Conservation (phyloP, 1,284 basidiomycete genomes). For the Amylostereum areolatum region DNA sequence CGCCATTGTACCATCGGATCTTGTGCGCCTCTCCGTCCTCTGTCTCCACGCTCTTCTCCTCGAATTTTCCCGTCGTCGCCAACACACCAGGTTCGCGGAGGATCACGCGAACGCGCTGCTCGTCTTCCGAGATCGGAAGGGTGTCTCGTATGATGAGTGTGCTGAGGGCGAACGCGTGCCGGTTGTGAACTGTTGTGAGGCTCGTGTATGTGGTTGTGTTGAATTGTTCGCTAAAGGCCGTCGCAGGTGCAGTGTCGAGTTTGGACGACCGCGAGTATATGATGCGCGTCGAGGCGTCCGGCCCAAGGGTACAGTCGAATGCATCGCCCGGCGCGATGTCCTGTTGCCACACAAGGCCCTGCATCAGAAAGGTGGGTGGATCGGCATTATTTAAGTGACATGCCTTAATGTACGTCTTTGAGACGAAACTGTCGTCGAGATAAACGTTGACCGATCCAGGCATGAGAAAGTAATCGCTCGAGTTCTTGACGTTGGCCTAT, state of each 20-base stretch:
- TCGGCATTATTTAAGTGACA: background rate
- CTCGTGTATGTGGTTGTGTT: conserved; percentile 38
- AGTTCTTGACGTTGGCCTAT: conserved; percentile 37
- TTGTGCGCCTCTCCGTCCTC: conserved; percentile 8
- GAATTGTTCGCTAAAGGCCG: conserved; percentile 37
- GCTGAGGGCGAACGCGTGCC: conserved; percentile 36
- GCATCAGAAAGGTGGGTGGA: background rate
- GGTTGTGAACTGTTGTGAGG: conserved; percentile 41
- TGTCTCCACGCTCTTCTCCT: conserved; percentile 21
- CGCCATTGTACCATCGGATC: conserved; percentile 17
- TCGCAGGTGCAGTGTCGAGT: conserved; percentile 23
- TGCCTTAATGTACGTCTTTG: conserved; percentile 38
- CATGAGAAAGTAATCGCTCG: conserved; percentile 43
- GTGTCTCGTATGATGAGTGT: conserved; percentile 43
- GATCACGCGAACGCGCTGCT: conserved; percentile 37
- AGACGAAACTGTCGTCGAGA: conserved; percentile 44
- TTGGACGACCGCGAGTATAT: conserved; percentile 37
- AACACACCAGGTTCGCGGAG: conserved; percentile 42
- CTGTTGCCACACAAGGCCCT: conserved; percentile 15
- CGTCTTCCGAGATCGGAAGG: conserved; percentile 33
- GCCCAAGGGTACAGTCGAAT: conserved; percentile 51
- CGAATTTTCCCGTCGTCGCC: conserved; percentile 36
- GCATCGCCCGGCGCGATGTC: conserved; percentile 42
- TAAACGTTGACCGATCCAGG: conserved; percentile 37
- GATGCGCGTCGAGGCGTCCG: conserved; percentile 42